phyloP scores from a whole-genome alignment of 805 yeast species.

The Saccharomycopsis fibuligera region DNA sequence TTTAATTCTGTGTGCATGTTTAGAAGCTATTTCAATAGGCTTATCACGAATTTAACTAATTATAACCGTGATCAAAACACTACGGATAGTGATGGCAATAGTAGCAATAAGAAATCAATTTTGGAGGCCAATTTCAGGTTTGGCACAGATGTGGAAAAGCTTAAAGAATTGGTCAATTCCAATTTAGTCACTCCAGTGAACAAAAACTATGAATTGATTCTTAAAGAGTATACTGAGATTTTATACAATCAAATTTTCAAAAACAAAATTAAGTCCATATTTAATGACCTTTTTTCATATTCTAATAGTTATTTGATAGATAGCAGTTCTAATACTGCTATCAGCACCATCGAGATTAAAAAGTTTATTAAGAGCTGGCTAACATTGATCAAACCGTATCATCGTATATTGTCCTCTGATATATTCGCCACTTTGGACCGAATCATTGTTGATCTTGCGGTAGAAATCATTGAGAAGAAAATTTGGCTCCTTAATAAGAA shows the following conservation, averaged over 20 bases:
- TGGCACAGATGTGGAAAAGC: constrained; percentile 28
- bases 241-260: constrained; percentile 45
- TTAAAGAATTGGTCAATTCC: constrained; percentile 26
- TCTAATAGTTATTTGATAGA: constrained; percentile 25
- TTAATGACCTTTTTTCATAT: constrained; percentile 35
- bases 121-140: constrained; percentile 34
- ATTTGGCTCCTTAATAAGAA: constrained; percentile 59
- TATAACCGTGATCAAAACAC: not conserved
- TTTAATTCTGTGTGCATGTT: constrained; percentile 69
- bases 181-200: constrained; percentile 24
- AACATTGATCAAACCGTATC: constrained; percentile 56
- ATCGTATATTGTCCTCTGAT: constrained; percentile 46
- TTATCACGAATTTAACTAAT: constrained; percentile 36
- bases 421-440: constrained; percentile 44
- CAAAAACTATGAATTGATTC: constrained; percentile 27
- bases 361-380: constrained; percentile 64
- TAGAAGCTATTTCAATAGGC: constrained; percentile 47
- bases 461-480: constrained; percentile 55
- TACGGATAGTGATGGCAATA: not conserved
- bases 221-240: constrained; percentile 35
- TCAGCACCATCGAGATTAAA: constrained; percentile 31
- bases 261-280: constrained; percentile 35
- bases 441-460: constrained; percentile 47
- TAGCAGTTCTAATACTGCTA: not conserved
- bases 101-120: constrained; percentile 26